Evolutionary conservation across 139 green algal genomes (phyloP), one percentile per base, ranked within the genome.

Genomic region (Chlorella sp.): DNA sequence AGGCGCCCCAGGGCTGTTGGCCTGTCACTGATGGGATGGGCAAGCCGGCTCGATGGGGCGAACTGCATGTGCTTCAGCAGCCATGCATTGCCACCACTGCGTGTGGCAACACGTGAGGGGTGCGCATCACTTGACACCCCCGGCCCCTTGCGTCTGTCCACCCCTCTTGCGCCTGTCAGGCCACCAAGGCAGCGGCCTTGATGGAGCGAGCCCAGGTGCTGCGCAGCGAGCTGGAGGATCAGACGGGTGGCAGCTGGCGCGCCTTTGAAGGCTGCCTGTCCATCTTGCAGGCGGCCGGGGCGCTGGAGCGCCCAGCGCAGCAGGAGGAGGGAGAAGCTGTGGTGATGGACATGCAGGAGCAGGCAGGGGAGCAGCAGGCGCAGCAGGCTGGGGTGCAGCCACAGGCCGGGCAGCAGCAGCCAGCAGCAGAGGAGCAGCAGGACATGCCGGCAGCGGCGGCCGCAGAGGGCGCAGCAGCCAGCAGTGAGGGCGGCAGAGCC

Each of bases 251-350:
- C 76, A 89, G 73, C 82, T 94, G 91, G 91, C 83, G 80, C 18
- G 76, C 51, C 12, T 94, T 94, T 71, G 85, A 96, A 87, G 74
- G 12, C 70, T 94, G 51, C 51, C 71, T 94, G 41, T 84, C 85
- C 17, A 86, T 96, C 47, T 87, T 98, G 51, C 85, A 89, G 17
- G 71, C 86, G 17, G 81, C 90, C 62, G 87, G 73, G 13, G 47
- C 44, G 38, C n/a, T 64, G 30, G 73, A 78, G 51, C 51, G 12
- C 12, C 51, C 15, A 3, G 51, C 9, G 51, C 51, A 60, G 51
- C 51, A 60, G 51, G 51, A 41, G 41, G 38, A 13, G 36, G 32
- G 34, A 23, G 55, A 28, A 56, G 76, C 57, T 39, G 57, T 0
- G 9, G 13, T 15, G 26, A 26, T 15, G 28, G 4, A 5, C 6